A percentile compares a stretch with the other conserved stretches of the same genome.
phyloP scores from a whole-genome alignment of 2,329 filamentous ascomycete genomes.

The Ascochyta lentis region DNA sequence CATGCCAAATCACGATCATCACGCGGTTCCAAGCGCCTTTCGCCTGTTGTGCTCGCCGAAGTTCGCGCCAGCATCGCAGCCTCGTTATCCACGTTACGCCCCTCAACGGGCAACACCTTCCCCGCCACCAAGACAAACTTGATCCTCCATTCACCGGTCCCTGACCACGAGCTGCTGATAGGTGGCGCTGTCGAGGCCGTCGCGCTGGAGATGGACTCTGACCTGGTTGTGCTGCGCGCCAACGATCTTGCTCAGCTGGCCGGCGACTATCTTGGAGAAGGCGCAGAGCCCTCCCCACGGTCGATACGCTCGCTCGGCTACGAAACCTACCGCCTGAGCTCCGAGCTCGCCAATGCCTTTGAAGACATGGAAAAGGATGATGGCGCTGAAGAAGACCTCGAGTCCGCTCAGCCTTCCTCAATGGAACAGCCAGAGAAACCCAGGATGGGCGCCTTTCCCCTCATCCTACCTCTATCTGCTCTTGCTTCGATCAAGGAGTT shows the following conservation, averaged over 20 bases:
- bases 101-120: constrained; percentile 52
- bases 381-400: constrained; percentile 49
- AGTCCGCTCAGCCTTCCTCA: constrained; percentile 26
- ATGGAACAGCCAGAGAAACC: constrained; percentile 21
- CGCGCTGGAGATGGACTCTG: constrained; percentile 67
- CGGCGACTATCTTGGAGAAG: constrained; percentile 73
- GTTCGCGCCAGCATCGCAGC: constrained; percentile 59
- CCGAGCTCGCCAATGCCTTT: constrained; percentile 32
- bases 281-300: constrained; percentile 57
- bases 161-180: constrained; percentile 62
- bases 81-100: constrained; percentile 50
- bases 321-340: constrained; percentile 58
- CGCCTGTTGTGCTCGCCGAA: constrained; percentile 49
- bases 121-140: constrained; percentile 62
- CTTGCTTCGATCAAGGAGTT: constrained; percentile 30
- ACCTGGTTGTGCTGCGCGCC: constrained; percentile 72
- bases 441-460: constrained; percentile 18
- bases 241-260: constrained; percentile 73
- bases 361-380: constrained; percentile 38
- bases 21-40: constrained; percentile 24
- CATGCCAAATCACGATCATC: constrained; percentile 21
- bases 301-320: constrained; percentile 60
- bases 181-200: constrained; percentile 68
- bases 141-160: constrained; percentile 65
- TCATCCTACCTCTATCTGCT: constrained; percentile 27